A percentile compares a stretch with the other conserved stretches of the same genome.
Evolutionary conservation across 148 eudicot species (phyloP).

Genomic region (Spergularia marina): DNA sequence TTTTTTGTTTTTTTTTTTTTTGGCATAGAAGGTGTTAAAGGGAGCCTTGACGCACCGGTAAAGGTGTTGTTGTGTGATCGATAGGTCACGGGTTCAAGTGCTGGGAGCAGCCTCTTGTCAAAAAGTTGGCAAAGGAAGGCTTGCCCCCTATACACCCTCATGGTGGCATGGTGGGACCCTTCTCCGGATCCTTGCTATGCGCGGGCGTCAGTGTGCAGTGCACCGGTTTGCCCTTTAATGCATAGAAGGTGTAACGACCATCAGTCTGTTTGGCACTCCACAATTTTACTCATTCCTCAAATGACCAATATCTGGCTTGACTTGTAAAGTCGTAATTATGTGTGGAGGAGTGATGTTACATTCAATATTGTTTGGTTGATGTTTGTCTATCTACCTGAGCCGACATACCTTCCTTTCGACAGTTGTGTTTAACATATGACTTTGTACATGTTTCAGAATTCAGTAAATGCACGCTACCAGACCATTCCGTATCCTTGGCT

Average conservation of each 20-base stretch:
- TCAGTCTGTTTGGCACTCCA: background rate
- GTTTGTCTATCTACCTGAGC: background rate
- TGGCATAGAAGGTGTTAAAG: too few relatives aligned
- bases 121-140: too few relatives aligned
- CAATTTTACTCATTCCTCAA: background rate
- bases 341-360: background rate
- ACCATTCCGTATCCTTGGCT: slow-evolving; percentile 97
- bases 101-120: too few relatives aligned
- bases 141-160: too few relatives aligned
- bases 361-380: background rate
- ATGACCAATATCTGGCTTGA: background rate
- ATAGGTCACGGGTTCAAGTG: too few relatives aligned
- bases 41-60: too few relatives aligned
- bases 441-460: slow-evolving; percentile 58
- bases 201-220: too few relatives aligned
- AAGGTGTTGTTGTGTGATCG: too few relatives aligned
- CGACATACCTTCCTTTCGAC: background rate
- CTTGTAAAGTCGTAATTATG: background rate
- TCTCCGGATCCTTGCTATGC: too few relatives aligned
- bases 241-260: background rate
- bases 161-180: too few relatives aligned
- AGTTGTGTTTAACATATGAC: background rate
- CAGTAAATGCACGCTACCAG: slow-evolving; percentile 97
- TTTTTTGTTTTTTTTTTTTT: too few relatives aligned
- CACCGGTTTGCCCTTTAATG: too few relatives aligned